Conservation (phyloP, 495 filamentous ascomycete species). For the Penicillium argentinense region DNA sequence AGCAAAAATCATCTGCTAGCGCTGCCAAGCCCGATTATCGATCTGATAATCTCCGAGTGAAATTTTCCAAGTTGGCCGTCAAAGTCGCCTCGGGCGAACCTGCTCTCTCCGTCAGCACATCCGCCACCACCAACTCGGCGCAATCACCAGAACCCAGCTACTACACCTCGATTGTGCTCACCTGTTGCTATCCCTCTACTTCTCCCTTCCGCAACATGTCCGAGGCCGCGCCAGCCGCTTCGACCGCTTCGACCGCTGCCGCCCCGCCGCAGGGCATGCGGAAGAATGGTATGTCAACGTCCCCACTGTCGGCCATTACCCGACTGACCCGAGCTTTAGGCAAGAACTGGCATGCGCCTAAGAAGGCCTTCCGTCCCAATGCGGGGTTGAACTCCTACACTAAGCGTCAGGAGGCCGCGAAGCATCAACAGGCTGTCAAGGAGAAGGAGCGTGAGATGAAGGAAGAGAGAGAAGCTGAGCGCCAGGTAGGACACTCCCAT, state of each 20-base stretch:
- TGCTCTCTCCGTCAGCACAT: no score
- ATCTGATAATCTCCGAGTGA: constrained; percentile 29
- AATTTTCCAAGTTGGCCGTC: constrained; percentile 24
- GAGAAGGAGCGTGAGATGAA: constrained; percentile 93
- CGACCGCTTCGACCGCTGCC: constrained; percentile 18
- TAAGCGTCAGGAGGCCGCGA: constrained; percentile 65
- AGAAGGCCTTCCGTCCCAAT: constrained; percentile 83
- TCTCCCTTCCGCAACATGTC: no score
- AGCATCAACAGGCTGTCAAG: constrained; percentile 70
- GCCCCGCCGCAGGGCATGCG: constrained; percentile 39
- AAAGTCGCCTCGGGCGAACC: no score
- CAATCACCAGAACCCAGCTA: no score
- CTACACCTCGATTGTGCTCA: no score
- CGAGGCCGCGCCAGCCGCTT: constrained; percentile 15
- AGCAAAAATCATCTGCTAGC: constrained; percentile 32
- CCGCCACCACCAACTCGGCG: no score
- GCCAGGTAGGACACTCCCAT: constrained; percentile 60
- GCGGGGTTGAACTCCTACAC: constrained; percentile 75
- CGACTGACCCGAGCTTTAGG: constrained; percentile 53
- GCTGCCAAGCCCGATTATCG: constrained; percentile 30
- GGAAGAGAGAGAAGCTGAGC: constrained; percentile 85
- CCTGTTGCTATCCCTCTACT: no score
- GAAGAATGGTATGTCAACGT: constrained; percentile 42
- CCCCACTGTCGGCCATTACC: constrained; percentile 1
- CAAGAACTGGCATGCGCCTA: constrained; percentile 87